Base-by-base conservation (phyloP, 768 basidiomycete species). In the Collybia nuda region DNA sequence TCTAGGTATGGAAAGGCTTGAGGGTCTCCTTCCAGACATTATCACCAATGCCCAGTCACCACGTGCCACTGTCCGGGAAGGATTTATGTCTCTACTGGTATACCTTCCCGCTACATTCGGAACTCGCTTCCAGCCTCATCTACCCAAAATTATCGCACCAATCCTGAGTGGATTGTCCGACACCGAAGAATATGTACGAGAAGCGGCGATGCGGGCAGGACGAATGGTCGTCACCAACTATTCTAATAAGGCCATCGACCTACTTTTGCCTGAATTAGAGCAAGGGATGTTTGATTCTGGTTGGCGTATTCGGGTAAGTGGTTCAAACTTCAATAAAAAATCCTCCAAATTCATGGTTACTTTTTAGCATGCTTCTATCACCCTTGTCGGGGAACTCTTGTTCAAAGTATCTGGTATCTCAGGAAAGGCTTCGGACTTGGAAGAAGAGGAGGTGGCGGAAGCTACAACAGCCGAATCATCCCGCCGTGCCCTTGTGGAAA, bases 151-250 rank as follows among this genome's bases (percentile, higher is more conserved):
- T 62, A 90, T 98, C 38, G 74, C 88, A 8, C 96, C 96, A 0
- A 96, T 99, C 56, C 77, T 98, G 28, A 83, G 83, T 40, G 97
- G 97, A 54, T 73, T 99, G 32, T 87, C 96, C 0, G 96, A 98
- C 62, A 75, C 84, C 6, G 95, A 97, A 58, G 97, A 98, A 71
- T 93, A 89, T 62, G 97, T 98, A 8, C 80, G 96, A 21, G 95
- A 98, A 55, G 95, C 96, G 9, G 94, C 96, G 4, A 98, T 98
- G 95, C 84, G 92, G 29, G 95, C 96, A n/a, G 95, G 96, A 50
- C 79, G 97, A 55, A 98, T 98, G 93, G 88, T 98, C 56, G 90
- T 99, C 56, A 87, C 85, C 51, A 97, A 95, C 66, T 98, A 98
- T 72, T 89, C 94, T 9, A 82, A 59, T 62, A 90, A 85, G 63